Base-by-base conservation (phyloP, 2,329 filamentous ascomycete species). In the Epichloe amarillans region DNA sequence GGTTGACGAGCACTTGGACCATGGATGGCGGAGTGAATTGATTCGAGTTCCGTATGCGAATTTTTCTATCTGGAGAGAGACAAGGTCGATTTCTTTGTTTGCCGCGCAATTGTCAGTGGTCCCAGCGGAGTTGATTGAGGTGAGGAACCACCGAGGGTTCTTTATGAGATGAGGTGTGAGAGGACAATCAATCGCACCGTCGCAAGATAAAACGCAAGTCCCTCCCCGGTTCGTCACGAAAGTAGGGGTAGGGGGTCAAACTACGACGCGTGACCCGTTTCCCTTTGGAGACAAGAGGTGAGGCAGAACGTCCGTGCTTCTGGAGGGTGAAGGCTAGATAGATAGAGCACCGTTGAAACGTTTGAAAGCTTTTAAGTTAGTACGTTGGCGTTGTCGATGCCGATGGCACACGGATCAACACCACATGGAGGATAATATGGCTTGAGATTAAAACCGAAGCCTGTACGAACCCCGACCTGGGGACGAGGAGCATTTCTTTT, bases 1-100 rank as follows among this genome's bases (percentile, higher is more conserved):
- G 60, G 53, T 62, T 58, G 48, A 57, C 55, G 15, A 66, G 56
- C 37, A 66, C 44, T 54, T 65, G 64, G 52, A 66, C 64, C 64
- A 66, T 66, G 42, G 46, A 66, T 66, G 42, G 46, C 60, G 53
- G 39, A 41, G 50, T 30, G 26, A 10, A 30, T 10, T 30, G 26
- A 30, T 4, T 30, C 26, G 8, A 30, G 26, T 10, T 30, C 10
- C 26, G 26, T 30, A 30, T 39, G 36, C 14, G 30, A 17, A 19
- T 19, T 12, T 8, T 38, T 15, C 8, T n/a, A n/a, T 12, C 17
- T 23, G 6, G 21, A 10, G 17, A 42, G 40, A 23, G 3, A 5
- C 19, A 19, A 1, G n/a, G 38, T 39, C 14, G n/a, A 39, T 26
- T 17, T 11, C 8, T 14, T n/a, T 17, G 11, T 30, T 37, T 23